Evolutionary conservation across 164 flowering plant genomes (phyloP), one percentile per base, ranked within the genome.

Genomic region (Nymphaea colorata): DNA sequence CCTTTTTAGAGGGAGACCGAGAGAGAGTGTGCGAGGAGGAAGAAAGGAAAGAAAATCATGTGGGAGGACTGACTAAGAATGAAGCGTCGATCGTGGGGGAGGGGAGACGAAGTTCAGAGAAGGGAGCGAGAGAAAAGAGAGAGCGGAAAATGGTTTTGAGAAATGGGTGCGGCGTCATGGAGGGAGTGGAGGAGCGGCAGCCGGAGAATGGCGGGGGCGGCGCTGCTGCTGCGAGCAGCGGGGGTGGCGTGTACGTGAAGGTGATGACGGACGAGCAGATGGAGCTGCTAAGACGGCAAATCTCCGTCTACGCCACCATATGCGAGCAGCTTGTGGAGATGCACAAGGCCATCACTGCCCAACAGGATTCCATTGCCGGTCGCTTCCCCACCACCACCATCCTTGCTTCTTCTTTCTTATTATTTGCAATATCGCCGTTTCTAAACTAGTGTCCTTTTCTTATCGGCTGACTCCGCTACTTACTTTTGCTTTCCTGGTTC

Each of bases 221-320:
- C 42, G 57, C 10, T 8, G 14, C 57, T 10, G 57, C 57, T 15
- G 57, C 57, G 36, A 51, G 10, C 57, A 71, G 17, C 55, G 62
- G 42, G 43, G 69, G 43, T 69, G 65, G 25, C 4, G 44, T 79
- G 77, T 77, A 67, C 51, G 81, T 82, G 73, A 88, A 83, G 60
- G 96, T 91, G 70, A 91, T 91, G 94, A 92, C 94, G 2, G 98
- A 92, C 17, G 98, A 92, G 68, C 98, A 92, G 74, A 75, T 92
- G 84, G 94, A 92, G 70, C 66, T 85, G 18, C 80, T 92, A 2
- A 67, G 89, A 12, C 75, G 73, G 43, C 98, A 91, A 79, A 89
- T 91, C 64, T 80, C 92, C 43, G 84, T 80, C 59, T 91, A 89
- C 64, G 85, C 89, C 15, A 75, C 90, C 76, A 87, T 91, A 59